Percentiles rank a stretch among this genome's conserved stretches.
Evolutionary conservation across 73 alveolate genomes (phyloP).

Genomic region (Stentor coeruleus): DNA sequence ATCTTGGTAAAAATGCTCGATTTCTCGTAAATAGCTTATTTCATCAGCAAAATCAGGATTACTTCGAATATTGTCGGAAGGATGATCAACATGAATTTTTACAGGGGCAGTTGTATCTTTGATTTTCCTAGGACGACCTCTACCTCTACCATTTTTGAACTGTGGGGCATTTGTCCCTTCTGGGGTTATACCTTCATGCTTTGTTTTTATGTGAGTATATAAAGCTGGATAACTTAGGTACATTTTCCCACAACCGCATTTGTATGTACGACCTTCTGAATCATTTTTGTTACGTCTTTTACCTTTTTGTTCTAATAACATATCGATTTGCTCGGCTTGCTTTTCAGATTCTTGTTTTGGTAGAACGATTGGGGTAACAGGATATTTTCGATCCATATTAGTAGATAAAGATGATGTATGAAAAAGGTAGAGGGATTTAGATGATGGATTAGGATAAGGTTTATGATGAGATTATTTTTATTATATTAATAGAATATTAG

Average conservation of each 20-base stretch:
- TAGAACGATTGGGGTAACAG: background rate
- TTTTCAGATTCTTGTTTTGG: background rate
- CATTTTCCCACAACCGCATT: conserved; percentile 97
- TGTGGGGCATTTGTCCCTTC: conserved; percentile 90
- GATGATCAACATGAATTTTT: background rate
- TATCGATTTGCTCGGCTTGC: background rate
- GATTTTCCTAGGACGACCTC: conserved; percentile 93
- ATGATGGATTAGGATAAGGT: no score
- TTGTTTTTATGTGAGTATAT: conserved; percentile 95
- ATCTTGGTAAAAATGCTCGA: conserved; percentile 20
- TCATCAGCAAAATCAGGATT: conserved; percentile 29
- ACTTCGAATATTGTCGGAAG: conserved; percentile 14
- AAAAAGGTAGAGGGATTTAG: no score
- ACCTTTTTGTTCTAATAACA: conserved; percentile 29
- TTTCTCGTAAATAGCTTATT: conserved; percentile 1
- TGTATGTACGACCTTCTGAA: conserved; percentile 82
- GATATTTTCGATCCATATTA: background rate
- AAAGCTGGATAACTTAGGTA: conserved; percentile 97
- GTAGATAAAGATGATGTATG: no score
- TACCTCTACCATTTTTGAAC: conserved; percentile 84
- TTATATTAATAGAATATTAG: no score
- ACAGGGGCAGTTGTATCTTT: conserved; percentile 28
- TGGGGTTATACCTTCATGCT: conserved; percentile 83
- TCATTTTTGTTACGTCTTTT: conserved; percentile 91
- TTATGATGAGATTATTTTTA: no score